Percentiles rank a stretch among this genome's conserved stretches.
phyloP scores from a whole-genome alignment of 768 basidiomycete species.

The Tricholoma saponaceum region DNA sequence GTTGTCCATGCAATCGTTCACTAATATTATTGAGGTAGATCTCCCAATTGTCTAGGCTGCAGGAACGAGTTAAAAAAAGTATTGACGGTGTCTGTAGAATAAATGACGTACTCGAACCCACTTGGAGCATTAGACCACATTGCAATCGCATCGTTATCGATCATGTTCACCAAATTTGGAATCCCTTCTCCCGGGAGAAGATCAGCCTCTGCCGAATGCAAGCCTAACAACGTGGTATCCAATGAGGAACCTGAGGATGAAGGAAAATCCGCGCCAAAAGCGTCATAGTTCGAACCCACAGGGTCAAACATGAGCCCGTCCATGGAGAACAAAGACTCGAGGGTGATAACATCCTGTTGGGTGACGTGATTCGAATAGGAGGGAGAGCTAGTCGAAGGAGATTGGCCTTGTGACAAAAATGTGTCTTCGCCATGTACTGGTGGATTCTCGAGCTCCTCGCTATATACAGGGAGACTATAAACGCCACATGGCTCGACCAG shows the following conservation, averaged over 20 bases:
- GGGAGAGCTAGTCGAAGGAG: background rate
- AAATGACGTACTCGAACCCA: conserved; percentile 56
- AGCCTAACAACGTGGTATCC: background rate
- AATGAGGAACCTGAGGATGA: background rate
- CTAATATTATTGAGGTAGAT: conserved; percentile 35
- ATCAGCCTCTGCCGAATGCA: background rate
- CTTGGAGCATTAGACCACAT: conserved; percentile 69
- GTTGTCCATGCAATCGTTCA: too few species aligned
- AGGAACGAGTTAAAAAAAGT: background rate
- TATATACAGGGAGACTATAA: conserved; percentile 50
- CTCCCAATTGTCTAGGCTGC: conserved; percentile 43
- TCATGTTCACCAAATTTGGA: conserved; percentile 3
- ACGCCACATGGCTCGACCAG: background rate
- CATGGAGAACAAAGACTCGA: background rate
- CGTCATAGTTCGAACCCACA: background rate
- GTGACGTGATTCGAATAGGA: background rate
- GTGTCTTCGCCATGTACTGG: conserved; percentile 35
- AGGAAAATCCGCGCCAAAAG: background rate
- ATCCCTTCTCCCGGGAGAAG: background rate
- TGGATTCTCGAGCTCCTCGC: conserved; percentile 51
- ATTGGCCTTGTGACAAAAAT: background rate
- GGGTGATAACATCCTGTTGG: background rate
- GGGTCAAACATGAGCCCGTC: background rate
- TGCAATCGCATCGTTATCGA: conserved; percentile 49
- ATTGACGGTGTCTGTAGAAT: background rate